Evolutionary conservation across 1,284 basidiomycete genomes (phyloP).

Genomic region (Erythrobasidium hasegawianum): DNA sequence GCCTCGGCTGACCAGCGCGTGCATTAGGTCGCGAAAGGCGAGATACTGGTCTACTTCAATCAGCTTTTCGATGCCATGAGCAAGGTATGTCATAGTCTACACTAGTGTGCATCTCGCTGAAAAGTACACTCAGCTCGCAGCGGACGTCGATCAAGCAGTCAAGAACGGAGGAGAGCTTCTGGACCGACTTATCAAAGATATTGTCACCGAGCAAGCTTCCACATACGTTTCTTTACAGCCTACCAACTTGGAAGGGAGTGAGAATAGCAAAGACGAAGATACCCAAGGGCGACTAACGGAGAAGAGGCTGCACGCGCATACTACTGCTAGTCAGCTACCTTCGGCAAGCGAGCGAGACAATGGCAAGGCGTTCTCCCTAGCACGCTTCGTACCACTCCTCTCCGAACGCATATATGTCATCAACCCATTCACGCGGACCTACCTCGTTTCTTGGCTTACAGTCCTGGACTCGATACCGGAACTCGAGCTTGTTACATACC

Average conservation of each 20-base stretch:
- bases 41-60: conserved; percentile 95
- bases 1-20: not conserved
- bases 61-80: conserved; percentile 95
- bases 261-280: not conserved
- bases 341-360: not conserved
- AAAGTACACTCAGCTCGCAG: conserved; percentile 66
- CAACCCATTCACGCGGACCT: conserved; percentile 92
- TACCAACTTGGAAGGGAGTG: not conserved
- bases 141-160: conserved; percentile 92
- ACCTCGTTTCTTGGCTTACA: conserved; percentile 93
- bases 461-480: conserved; percentile 96
- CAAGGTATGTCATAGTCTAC: conserved; percentile 61
- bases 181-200: conserved; percentile 93
- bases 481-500: conserved; percentile 85
- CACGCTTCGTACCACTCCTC: conserved; percentile 92
- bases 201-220: conserved; percentile 93
- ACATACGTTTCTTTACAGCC: conserved; percentile 70
- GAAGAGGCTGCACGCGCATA: conserved; percentile 9
- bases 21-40: conserved; percentile 96
- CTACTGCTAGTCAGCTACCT: not conserved
- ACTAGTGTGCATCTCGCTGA: not conserved
- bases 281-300: not conserved
- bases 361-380: conserved; percentile 73
- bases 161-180: conserved; percentile 99
- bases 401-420: conserved; percentile 90